These are phyloP conservation scores for Hansenula lynferdii DNA, from an alignment of 1,139 yeast genomes.

Conservation along the genomic window DNA sequence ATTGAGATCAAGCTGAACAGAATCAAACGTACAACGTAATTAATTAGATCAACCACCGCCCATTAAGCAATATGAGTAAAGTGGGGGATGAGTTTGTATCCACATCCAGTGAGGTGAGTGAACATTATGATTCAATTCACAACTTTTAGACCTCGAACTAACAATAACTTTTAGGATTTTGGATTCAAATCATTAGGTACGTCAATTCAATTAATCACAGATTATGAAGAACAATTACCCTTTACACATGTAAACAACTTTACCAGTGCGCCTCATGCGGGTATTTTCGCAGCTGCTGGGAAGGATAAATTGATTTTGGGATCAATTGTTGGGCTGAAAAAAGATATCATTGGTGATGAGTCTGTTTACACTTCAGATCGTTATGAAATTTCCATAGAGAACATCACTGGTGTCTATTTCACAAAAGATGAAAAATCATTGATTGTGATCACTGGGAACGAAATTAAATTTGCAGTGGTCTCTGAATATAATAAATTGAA, in stretches of 20 bases:
- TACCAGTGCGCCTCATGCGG: constrained; percentile 19
- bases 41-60: too few relatives aligned
- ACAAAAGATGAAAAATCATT: constrained; percentile 17
- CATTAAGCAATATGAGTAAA: neutral
- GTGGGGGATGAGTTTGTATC: constrained; percentile 14
- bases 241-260: constrained; percentile 19
- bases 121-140: too few relatives aligned
- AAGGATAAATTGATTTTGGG: constrained; percentile 25
- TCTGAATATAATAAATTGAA: neutral
- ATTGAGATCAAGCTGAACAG: too few relatives aligned
- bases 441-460: constrained; percentile 4
- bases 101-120: constrained; percentile 16
- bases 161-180: constrained; percentile 26
- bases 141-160: too few relatives aligned
- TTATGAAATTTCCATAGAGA: constrained; percentile 5
- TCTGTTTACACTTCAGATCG: constrained; percentile 6
- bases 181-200: constrained; percentile 33
- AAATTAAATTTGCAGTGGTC: constrained; percentile 1
- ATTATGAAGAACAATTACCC: constrained; percentile 27
- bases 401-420: constrained; percentile 14
- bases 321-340: constrained; percentile 23
- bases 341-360: constrained; percentile 9
- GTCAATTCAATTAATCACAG: constrained; percentile 24
- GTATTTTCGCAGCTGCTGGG: constrained; percentile 27
- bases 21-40: too few relatives aligned